Base-by-base conservation (phyloP, 179 eudicot species). In the Pouteria campechiana region DNA sequence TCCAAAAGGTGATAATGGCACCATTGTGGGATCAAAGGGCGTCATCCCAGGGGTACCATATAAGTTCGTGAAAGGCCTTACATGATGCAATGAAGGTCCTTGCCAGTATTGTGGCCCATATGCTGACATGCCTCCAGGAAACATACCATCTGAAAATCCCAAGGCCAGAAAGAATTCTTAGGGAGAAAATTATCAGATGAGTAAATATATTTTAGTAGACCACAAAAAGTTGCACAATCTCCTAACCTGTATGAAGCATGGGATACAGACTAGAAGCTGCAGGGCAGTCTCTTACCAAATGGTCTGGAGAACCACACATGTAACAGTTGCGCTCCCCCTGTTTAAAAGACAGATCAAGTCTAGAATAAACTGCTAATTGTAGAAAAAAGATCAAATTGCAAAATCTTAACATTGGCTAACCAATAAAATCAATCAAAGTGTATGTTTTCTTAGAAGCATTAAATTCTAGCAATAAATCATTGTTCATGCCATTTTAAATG, bases 271-370 rank as follows among this genome's bases (percentile, higher is more conserved):
- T 49, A 23, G 69, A 57, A 60, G 74, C 64, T 49, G 43, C 41
- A 24, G 80, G 80, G 53, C 93, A 82, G 49, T 75, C 80, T 64
- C 83, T 61, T 37, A 78, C 63, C 60, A 82, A 66, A 73, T 82
- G 93, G 54, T 65, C 83, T 3, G 78, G 80, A 38, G 83, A 75
- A 36, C 86, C 83, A 57, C 86, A 81, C 66, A 45, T 60, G 55
- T 58, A 82, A 54, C 86, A 82, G 20, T 72, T 72, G 20, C 80
- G 83, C 25, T 32, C 57, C 40, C 58, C 77, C 86, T 81, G 74
- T 32, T 37, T 14, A n/a, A 41, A 36, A 50, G 22, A 25, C 9
- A 43, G n/a, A 46, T 41, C 46, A 50, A 17, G 13, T 20, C 30
- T 38, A 38, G 33, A 44, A 17, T 17, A 41, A 8, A 34, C 7